Conservation (phyloP, 371 early-diverging fungal genomes). For the Umbelopsis sp. region DNA sequence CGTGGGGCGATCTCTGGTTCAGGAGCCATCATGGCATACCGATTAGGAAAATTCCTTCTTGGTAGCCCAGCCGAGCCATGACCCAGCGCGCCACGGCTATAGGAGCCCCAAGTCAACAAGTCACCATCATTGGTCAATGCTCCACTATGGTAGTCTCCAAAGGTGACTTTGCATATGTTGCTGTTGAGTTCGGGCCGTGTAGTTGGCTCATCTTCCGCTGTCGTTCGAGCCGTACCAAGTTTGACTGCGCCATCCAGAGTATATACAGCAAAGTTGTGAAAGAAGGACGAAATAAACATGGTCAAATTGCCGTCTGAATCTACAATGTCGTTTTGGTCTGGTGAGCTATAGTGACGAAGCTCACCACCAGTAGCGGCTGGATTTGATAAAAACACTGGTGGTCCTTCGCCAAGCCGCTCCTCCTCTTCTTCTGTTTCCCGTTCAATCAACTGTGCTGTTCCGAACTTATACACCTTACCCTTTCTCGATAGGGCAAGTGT, state of each 20-base stretch:
- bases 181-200: conserved; percentile 18
- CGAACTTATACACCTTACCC: conserved; percentile 26
- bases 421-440: background rate
- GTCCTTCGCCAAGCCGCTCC: background rate
- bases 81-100: conserved; percentile 45
- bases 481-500: conserved; percentile 27
- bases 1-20: background rate
- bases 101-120: conserved; percentile 46
- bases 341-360: background rate
- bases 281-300: conserved; percentile 25
- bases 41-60: background rate
- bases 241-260: conserved; percentile 25
- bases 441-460: conserved; percentile 3
- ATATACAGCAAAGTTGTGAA: conserved; percentile 30
- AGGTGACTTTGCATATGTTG: conserved; percentile 33
- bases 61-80: conserved; percentile 26
- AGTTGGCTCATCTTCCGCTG: conserved; percentile 16
- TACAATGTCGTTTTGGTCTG: background rate
- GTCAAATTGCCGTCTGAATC: background rate
- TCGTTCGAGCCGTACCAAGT: conserved; percentile 20
- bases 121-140: conserved; percentile 46
- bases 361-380: conserved; percentile 4
- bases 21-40: background rate
- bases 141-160: conserved; percentile 47
- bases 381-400: background rate